These are phyloP conservation scores for Silene uniflora DNA, from an alignment of 148 eudicot genomes.

Conservation along the genomic window DNA sequence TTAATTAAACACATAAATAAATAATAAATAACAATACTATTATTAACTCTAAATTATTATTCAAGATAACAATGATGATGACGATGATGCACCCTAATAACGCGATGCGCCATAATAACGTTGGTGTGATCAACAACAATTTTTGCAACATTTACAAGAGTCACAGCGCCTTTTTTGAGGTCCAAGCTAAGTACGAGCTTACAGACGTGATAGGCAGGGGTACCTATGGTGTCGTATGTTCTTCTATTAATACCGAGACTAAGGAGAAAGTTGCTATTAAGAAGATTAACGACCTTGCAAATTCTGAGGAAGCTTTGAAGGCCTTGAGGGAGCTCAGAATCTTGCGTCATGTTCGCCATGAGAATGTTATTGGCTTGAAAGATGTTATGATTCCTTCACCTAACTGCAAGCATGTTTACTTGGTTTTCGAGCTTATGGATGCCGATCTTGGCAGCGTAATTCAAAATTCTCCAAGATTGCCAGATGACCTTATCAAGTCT, in stretches of 20 bases:
- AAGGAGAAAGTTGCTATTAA: too few relatives aligned
- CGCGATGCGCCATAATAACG: too few relatives aligned
- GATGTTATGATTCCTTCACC: constrained; percentile 37
- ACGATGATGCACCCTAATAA: too few relatives aligned
- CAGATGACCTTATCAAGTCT: constrained; percentile 37
- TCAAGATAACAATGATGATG: too few relatives aligned
- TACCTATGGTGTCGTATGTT: constrained; percentile 39
- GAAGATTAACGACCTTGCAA: constrained; percentile 39
- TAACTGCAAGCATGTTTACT: constrained; percentile 36
- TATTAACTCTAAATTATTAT: too few relatives aligned
- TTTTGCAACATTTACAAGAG: too few relatives aligned
- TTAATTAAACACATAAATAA: too few relatives aligned
- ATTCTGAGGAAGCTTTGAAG: constrained; percentile 32
- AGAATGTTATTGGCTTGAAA: constrained; percentile 43
- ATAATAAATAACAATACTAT: too few relatives aligned
- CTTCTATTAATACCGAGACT: constrained; percentile 34
- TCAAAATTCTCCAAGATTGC: constrained; percentile 30
- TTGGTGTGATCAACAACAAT: too few relatives aligned
- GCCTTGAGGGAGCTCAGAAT: constrained; percentile 37
- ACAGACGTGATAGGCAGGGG: constrained; percentile 39
- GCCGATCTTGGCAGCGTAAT: constrained; percentile 39
- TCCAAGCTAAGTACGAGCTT: constrained; percentile 36
- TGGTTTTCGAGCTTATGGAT: constrained; percentile 46
- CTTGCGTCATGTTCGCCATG: constrained; percentile 38
- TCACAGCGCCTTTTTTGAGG: constrained; percentile 28